Conservation (phyloP, 306 rosid genomes). For the Sicyos edulis region DNA sequence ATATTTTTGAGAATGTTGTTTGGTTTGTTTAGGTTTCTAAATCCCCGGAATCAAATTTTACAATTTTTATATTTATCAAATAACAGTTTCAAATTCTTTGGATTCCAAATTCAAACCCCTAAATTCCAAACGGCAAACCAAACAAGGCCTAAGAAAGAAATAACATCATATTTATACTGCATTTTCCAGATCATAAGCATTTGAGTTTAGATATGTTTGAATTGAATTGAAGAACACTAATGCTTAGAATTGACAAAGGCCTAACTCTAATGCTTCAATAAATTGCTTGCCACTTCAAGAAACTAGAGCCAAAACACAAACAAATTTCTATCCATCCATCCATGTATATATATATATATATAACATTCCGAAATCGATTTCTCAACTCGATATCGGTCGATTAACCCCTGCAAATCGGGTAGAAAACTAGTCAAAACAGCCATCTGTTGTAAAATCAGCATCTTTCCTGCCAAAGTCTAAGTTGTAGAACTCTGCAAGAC, state of each 20-base stretch:
- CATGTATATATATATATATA: neutral
- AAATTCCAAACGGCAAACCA: too few species aligned
- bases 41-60: too few species aligned
- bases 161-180: neutral
- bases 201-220: neutral
- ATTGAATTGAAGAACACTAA: neutral
- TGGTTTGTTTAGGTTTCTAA: too few species aligned
- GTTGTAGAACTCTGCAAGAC: slow-evolving; percentile 81
- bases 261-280: slow-evolving; percentile 5
- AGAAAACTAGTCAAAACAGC: slow-evolving; percentile 13
- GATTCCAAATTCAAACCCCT: too few species aligned
- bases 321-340: slow-evolving; percentile 8
- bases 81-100: too few species aligned
- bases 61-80: too few species aligned
- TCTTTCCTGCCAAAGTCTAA: slow-evolving; percentile 84
- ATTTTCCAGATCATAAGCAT: neutral
- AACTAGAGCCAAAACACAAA: slow-evolving; percentile 6
- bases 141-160: neutral
- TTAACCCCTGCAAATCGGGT: neutral
- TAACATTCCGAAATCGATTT: neutral
- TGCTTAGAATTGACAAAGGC: slow-evolving; percentile 8
- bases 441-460: slow-evolving; percentile 82
- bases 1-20: too few species aligned
- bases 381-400: neutral
- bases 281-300: slow-evolving; percentile 1